These are phyloP conservation scores for Lizonia empirigonia DNA, from an alignment of 2,329 filamentous ascomycete species.

Conservation along the genomic window DNA sequence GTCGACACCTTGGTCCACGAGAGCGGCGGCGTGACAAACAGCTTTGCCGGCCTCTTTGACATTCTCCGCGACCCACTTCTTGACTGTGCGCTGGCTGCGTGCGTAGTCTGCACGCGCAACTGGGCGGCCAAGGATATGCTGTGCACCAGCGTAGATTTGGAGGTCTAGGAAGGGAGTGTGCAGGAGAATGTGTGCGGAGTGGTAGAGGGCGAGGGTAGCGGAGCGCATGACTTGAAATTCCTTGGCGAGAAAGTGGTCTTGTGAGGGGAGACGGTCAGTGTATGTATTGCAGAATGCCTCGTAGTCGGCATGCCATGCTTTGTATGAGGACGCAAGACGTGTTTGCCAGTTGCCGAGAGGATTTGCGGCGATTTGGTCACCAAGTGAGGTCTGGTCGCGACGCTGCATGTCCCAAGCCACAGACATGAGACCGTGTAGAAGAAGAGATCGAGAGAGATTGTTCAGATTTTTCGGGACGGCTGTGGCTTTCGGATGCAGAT, in stretches of 20 bases:
- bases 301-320: conserved; percentile 64
- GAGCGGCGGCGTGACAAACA: conserved; percentile 60
- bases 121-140: conserved; percentile 63
- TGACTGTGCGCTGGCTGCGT: conserved; percentile 58
- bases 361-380: conserved; percentile 44
- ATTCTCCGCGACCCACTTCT: conserved; percentile 54
- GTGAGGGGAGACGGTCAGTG: conserved; percentile 28
- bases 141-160: conserved; percentile 66
- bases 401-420: conserved; percentile 67
- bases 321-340: conserved; percentile 60
- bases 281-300: conserved; percentile 56
- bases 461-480: conserved; percentile 53
- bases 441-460: conserved; percentile 58
- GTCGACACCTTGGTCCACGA: conserved; percentile 58
- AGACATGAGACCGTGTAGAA: conserved; percentile 68
- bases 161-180: conserved; percentile 65
- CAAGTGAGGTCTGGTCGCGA: conserved; percentile 65
- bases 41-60: conserved; percentile 50
- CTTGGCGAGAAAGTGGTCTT: conserved; percentile 38
- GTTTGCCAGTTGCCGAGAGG: conserved; percentile 57
- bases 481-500: conserved; percentile 54
- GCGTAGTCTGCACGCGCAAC: conserved; percentile 59
- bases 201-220: conserved; percentile 62
- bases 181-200: conserved; percentile 62
- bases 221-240: conserved; percentile 57